A percentile compares a stretch with the other conserved stretches of the same genome.
Conservation (phyloP, 805 yeast genomes). For the Brettanomyces naardenensis region DNA sequence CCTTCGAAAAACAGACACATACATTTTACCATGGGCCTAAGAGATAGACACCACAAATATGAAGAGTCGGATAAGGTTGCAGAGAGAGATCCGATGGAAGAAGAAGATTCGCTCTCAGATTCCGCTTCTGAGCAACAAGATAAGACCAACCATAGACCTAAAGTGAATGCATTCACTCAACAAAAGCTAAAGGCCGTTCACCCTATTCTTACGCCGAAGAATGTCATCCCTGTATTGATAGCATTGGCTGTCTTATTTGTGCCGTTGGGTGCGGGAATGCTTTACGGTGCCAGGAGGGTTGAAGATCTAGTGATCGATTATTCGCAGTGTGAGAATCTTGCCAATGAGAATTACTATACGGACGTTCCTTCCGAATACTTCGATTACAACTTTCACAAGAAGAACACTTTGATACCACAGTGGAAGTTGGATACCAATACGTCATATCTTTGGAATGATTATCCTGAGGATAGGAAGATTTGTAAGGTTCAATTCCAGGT, state of each 20-base stretch:
- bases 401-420: conserved; percentile 36
- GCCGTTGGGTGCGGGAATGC: conserved; percentile 83
- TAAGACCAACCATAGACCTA: conserved; percentile 55
- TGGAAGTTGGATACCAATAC: conserved; percentile 52
- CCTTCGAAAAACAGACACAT: too few relatives aligned
- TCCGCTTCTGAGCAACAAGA: conserved; percentile 29
- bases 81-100: conserved; percentile 16
- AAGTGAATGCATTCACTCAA: conserved; percentile 50
- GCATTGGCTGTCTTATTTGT: conserved; percentile 73
- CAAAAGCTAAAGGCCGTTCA: conserved; percentile 46
- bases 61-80: background rate
- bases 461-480: conserved; percentile 38
- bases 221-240: conserved; percentile 80
- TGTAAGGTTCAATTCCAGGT: conserved; percentile 72
- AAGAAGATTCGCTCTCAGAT: conserved; percentile 33
- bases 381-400: conserved; percentile 48
- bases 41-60: background rate
- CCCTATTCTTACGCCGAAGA: conserved; percentile 87
- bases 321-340: conserved; percentile 52
- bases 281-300: conserved; percentile 66
- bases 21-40: too few relatives aligned
- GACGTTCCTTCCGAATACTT: conserved; percentile 56
- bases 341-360: conserved; percentile 34
- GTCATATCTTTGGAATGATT: conserved; percentile 31
- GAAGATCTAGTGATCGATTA: conserved; percentile 75